These are phyloP conservation scores for Chlorella sp. DNA, from an alignment of 139 green algal species.

Conservation along the genomic window DNA sequence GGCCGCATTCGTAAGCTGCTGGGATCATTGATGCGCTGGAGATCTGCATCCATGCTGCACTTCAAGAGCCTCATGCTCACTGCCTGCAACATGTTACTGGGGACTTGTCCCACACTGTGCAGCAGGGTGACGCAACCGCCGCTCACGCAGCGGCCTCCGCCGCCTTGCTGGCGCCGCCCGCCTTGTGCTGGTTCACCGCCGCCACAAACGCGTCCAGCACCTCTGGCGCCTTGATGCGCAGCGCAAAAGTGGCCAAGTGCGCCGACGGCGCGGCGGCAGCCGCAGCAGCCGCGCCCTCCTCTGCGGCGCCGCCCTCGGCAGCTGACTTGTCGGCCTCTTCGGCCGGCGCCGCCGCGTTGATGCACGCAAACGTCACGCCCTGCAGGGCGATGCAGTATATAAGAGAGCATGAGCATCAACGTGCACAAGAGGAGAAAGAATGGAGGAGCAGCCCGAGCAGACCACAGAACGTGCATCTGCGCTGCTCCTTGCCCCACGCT, in stretches of 20 bases:
- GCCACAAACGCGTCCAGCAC: constrained; percentile 37
- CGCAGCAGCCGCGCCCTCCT: not conserved
- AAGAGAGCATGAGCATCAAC: not conserved
- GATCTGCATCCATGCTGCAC: too few relatives aligned
- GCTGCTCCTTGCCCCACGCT: too few relatives aligned
- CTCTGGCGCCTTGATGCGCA: constrained; percentile 48
- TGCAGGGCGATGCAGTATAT: not conserved
- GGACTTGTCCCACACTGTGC: too few relatives aligned
- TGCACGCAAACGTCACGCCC: constrained; percentile 79
- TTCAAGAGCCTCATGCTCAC: too few relatives aligned
- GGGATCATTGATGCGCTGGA: too few relatives aligned
- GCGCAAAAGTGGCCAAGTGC: constrained; percentile 54
- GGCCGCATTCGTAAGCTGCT: too few relatives aligned
- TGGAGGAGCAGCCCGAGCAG: too few relatives aligned
- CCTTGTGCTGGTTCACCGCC: constrained; percentile 42
- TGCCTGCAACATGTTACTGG: too few relatives aligned
- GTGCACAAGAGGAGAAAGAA: not conserved
- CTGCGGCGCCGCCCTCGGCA: not conserved
- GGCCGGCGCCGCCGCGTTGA: constrained; percentile 59
- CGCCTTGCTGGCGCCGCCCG: not conserved
- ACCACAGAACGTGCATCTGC: too few relatives aligned
- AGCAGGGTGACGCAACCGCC: not conserved
- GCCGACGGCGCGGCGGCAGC: not conserved
- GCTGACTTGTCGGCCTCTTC: constrained; percentile 17
- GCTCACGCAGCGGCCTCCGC: not conserved